phyloP scores from a whole-genome alignment of 2,329 filamentous ascomycete genomes.

The Ceratocystis cubensis region DNA sequence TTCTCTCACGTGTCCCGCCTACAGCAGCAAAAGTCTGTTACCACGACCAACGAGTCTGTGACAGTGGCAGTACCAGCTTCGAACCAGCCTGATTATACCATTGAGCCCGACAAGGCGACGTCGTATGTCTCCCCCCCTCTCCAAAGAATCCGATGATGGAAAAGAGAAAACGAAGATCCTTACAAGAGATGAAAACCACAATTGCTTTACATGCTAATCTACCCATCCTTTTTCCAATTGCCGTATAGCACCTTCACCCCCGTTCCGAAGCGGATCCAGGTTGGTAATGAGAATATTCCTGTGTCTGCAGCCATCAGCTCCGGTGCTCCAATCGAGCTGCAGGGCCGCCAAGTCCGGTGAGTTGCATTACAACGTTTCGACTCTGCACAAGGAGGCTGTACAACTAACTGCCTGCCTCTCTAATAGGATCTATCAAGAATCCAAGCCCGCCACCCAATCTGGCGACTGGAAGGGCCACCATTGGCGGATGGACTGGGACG shows the following conservation, averaged over 20 bases:
- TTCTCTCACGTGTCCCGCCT: constrained; percentile 33
- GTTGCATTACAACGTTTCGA: constrained; percentile 24
- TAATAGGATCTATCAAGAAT: constrained; percentile 71
- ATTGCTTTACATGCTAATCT: not conserved
- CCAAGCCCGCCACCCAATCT: constrained; percentile 94
- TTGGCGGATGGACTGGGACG: constrained; percentile 99
- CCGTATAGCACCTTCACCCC: constrained; percentile 68
- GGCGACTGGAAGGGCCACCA: constrained; percentile 70
- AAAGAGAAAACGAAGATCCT: too few relatives aligned
- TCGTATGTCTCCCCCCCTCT: constrained; percentile 46
- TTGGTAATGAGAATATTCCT: constrained; percentile 71
- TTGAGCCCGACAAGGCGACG: constrained; percentile 72
- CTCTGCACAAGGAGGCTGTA: not conserved
- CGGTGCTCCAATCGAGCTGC: constrained; percentile 83
- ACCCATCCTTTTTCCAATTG: not conserved
- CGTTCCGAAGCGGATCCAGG: constrained; percentile 76
- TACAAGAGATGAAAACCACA: too few relatives aligned
- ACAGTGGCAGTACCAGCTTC: constrained; percentile 31
- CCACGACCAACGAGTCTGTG: constrained; percentile 28
- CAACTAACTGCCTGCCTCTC: not conserved
- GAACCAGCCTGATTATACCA: constrained; percentile 71
- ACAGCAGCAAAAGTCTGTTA: constrained; percentile 38
- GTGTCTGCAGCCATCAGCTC: constrained; percentile 78
- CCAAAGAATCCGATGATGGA: too few relatives aligned
- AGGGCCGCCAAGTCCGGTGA: constrained; percentile 87